Conservation (phyloP, 768 basidiomycete species). For the Favolaschia claudopus region DNA sequence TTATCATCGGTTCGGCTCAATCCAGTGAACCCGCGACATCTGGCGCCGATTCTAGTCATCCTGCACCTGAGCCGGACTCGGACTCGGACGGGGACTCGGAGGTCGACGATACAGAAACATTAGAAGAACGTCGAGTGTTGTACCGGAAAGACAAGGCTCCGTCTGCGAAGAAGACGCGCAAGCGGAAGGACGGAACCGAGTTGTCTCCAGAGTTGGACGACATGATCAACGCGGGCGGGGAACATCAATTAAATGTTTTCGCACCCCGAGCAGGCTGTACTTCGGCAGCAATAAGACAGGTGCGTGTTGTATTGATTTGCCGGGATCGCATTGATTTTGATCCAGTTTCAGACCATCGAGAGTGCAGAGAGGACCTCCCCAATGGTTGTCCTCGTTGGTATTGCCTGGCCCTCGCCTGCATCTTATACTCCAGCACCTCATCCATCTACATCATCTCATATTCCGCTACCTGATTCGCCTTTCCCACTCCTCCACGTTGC, state of each 20-base stretch:
- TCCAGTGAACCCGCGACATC: too few relatives aligned
- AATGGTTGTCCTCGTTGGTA: not conserved
- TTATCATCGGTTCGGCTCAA: too few relatives aligned
- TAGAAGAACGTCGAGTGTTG: not conserved
- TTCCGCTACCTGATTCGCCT: too few relatives aligned
- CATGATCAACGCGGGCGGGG: conserved; percentile 35
- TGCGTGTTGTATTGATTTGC: too few relatives aligned
- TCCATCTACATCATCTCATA: not conserved
- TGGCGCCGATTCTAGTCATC: too few relatives aligned
- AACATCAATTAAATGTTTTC: conserved; percentile 22
- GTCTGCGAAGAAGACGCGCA: not conserved
- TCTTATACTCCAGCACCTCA: not conserved
- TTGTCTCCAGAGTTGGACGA: conserved; percentile 30
- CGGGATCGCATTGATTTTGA: too few relatives aligned
- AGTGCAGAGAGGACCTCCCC: not conserved
- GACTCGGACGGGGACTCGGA: not conserved
- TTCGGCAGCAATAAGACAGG: conserved; percentile 30
- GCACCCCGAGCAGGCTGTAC: conserved; percentile 26
- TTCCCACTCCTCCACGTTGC: too few relatives aligned
- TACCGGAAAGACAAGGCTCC: not conserved
- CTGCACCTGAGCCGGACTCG: too few relatives aligned
- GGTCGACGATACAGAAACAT: not conserved
- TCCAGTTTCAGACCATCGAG: not conserved
- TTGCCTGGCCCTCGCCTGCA: not conserved
- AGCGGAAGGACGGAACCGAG: conserved; percentile 16